phyloP scores from a whole-genome alignment of 306 rosid genomes.

The Alnus glutinosa region DNA sequence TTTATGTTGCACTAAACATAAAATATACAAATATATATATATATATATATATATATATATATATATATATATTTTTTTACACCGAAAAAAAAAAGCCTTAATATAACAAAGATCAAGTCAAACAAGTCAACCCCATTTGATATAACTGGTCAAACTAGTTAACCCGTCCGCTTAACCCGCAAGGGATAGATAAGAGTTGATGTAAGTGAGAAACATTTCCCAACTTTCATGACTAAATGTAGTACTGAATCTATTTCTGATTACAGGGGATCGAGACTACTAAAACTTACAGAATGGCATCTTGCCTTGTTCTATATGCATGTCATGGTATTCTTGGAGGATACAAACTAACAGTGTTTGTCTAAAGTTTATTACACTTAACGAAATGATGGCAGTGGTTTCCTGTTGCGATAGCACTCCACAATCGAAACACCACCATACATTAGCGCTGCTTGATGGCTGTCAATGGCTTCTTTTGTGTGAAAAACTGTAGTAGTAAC shows the following conservation, averaged over 20 bases:
- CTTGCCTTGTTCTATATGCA: background rate
- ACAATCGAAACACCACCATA: conserved; percentile 7
- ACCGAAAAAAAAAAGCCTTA: no score
- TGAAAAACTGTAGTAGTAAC: background rate
- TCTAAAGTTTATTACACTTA: background rate
- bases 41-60: no score
- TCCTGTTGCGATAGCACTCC: conserved; percentile 3
- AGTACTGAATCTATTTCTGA: background rate
- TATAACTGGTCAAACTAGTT: no score
- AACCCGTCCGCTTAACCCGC: no score
- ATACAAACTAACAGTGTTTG: background rate
- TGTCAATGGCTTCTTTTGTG: background rate
- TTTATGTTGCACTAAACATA: no score
- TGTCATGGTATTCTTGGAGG: background rate
- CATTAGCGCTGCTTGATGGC: conserved; percentile 12
- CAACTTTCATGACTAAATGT: no score
- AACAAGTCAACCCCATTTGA: no score
- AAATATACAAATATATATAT: no score
- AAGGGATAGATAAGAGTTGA: no score
- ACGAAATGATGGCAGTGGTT: background rate
- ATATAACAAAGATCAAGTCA: no score
- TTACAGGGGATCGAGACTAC: background rate
- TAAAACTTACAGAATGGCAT: background rate
- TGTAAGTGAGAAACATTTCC: no score
- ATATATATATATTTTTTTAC: no score